Conservation (phyloP, 306 rosid genomes). For the Cicer pinnatifidum region DNA sequence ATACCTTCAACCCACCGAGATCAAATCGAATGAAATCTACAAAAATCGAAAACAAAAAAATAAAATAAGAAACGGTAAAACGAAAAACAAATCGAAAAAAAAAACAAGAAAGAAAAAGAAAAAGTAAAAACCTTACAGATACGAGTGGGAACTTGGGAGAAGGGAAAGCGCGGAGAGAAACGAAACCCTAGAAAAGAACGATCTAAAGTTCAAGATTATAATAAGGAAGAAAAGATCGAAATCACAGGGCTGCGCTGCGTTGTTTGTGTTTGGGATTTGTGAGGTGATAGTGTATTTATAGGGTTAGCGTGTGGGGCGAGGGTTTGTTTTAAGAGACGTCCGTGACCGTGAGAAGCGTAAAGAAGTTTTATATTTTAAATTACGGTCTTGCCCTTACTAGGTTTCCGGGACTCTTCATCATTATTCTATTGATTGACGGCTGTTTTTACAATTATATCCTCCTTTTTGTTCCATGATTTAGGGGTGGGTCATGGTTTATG, state of each 20-base stretch:
- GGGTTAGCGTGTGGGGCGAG: slow-evolving; percentile 33
- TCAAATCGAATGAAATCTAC: slow-evolving; percentile 15
- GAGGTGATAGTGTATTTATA: slow-evolving; percentile 30
- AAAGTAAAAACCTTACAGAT: slow-evolving; percentile 12
- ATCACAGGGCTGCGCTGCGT: not conserved
- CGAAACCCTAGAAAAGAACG: slow-evolving; percentile 14
- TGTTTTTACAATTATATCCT: slow-evolving; percentile 38
- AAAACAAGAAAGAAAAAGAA: not conserved
- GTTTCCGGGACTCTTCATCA: slow-evolving; percentile 44
- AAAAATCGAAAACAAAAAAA: not conserved
- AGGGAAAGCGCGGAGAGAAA: not conserved
- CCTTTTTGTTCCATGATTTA: not conserved
- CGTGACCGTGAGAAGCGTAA: slow-evolving; percentile 29
- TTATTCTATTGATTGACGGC: slow-evolving; percentile 34
- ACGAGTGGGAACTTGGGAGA: not conserved
- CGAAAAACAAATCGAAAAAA: not conserved
- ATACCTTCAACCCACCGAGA: slow-evolving; percentile 18
- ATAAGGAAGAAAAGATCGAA: not conserved
- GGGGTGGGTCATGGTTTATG: not conserved
- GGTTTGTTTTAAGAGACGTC: slow-evolving; percentile 40
- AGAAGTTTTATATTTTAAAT: not conserved
- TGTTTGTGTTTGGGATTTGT: not conserved
- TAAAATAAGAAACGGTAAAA: not conserved
- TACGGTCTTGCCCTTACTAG: slow-evolving; percentile 44
- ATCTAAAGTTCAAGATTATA: too few species aligned